Conservation (phyloP, 768 basidiomycete species). For the Tulasnella calospora region DNA sequence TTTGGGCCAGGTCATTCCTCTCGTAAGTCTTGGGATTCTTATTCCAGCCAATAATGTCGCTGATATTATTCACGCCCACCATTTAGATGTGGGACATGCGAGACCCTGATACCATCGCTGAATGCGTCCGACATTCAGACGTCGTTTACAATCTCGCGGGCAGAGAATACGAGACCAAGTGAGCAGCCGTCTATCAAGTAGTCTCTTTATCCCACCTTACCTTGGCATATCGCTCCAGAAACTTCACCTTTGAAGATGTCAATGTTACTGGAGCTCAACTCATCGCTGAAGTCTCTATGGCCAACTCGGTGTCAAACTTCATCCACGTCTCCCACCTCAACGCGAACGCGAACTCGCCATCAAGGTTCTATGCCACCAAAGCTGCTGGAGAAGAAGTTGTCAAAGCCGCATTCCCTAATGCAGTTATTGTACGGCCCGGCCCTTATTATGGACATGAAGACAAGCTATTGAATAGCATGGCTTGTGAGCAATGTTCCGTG, state of each 20-base stretch:
- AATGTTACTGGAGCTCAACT: conserved; percentile 76
- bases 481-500: conserved; percentile 52
- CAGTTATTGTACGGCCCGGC: conserved; percentile 83
- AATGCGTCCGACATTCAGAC: conserved; percentile 91
- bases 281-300: conserved; percentile 77
- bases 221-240: conserved; percentile 47
- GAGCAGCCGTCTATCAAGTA: conserved; percentile 31
- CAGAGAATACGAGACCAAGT: conserved; percentile 95
- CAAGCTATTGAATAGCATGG: conserved; percentile 86
- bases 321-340: conserved; percentile 96
- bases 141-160: conserved; percentile 95
- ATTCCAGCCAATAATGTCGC: not conserved
- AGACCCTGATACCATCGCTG: conserved; percentile 83
- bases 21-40: conserved; percentile 54
- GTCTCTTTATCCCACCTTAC: not conserved
- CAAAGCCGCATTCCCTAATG: conserved; percentile 71
- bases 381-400: conserved; percentile 86
- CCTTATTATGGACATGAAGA: conserved; percentile 93
- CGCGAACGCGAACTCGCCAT: conserved; percentile 70
- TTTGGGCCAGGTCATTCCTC: conserved; percentile 89
- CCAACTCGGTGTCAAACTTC: conserved; percentile 73
- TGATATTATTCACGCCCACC: not conserved
- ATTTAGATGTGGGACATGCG: conserved; percentile 91
- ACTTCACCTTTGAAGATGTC: conserved; percentile 77
- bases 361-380: conserved; percentile 83